Evolutionary conservation across 179 eudicot species (phyloP).

Genomic region (Silene vulgaris): DNA sequence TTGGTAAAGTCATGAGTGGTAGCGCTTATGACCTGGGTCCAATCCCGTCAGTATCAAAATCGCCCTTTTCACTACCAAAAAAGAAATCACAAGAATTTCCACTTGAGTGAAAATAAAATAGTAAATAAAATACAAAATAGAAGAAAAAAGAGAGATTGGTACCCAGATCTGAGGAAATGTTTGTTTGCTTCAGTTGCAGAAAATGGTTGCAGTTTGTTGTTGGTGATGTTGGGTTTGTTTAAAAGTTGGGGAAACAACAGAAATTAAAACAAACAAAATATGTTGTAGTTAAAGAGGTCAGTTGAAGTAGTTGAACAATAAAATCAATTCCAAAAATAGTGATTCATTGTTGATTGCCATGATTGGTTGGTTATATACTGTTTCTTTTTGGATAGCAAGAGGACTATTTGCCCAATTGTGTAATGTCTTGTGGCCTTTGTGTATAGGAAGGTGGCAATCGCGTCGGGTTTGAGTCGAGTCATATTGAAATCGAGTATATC

Average conservation of each 20-base stretch:
- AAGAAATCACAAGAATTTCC: constrained; percentile 37
- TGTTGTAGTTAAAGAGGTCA: neutral
- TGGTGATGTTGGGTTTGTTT: constrained; percentile 17
- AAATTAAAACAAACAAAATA: constrained; percentile 4
- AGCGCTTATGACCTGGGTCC: too few relatives aligned
- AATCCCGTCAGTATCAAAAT: too few relatives aligned
- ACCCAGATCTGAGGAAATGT: constrained; percentile 42
- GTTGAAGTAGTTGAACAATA: constrained; percentile 2
- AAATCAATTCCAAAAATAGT: neutral
- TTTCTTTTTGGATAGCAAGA: neutral
- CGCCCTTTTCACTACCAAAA: too few relatives aligned
- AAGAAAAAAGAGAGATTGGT: constrained; percentile 21
- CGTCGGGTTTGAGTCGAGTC: too few relatives aligned
- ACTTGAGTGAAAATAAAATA: constrained; percentile 2
- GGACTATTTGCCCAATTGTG: neutral
- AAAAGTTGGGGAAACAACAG: constrained; percentile 25
- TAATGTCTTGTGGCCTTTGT: neutral
- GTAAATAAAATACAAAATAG: neutral
- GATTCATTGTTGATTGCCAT: neutral
- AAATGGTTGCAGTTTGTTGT: neutral
- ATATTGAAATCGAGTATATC: too few relatives aligned
- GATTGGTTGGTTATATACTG: neutral
- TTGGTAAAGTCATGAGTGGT: too few relatives aligned
- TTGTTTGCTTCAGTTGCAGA: constrained; percentile 4
- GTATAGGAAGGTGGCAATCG: too few relatives aligned